Conservation (phyloP, 2,329 filamentous ascomycete species). For the Coniosporium tulheliwenetii region DNA sequence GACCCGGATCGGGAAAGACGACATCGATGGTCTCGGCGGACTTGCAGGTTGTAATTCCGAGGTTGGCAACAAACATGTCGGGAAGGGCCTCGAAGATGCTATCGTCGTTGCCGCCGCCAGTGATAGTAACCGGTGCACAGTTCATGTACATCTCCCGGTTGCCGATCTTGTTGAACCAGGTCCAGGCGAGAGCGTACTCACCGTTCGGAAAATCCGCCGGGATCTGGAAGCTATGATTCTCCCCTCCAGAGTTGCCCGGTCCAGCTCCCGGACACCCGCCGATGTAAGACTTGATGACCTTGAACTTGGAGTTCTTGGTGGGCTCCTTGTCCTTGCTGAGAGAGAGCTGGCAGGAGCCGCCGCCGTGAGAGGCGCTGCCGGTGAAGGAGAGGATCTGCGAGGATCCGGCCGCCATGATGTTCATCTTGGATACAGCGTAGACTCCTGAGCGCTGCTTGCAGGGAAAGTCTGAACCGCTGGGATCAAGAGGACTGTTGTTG, state of each 20-base stretch:
- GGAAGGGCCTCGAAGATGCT: conserved; percentile 44
- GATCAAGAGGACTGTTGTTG: conserved; percentile 48
- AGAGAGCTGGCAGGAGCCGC: conserved; percentile 78
- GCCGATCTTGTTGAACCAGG: conserved; percentile 79
- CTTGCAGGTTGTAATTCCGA: conserved; percentile 34
- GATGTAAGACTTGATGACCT: conserved; percentile 77
- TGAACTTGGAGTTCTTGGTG: conserved; percentile 52
- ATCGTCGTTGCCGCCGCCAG: conserved; percentile 21
- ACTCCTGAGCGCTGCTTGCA: conserved; percentile 49
- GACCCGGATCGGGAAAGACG: conserved; percentile 46
- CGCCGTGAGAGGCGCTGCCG: conserved; percentile 68
- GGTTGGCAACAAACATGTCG: conserved; percentile 55
- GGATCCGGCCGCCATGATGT: conserved; percentile 48
- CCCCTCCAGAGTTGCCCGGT: conserved; percentile 16
- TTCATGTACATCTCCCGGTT: conserved; percentile 98
- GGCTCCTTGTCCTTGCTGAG: conserved; percentile 63
- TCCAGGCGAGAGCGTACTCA: conserved; percentile 68
- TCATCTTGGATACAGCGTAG: conserved; percentile 35
- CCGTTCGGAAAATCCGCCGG: conserved; percentile 60
- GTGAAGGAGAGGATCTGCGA: conserved; percentile 46
- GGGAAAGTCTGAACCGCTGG: conserved; percentile 46
- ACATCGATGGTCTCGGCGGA: conserved; percentile 38
- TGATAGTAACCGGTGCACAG: conserved; percentile 60
- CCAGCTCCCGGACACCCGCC: conserved; percentile 57
- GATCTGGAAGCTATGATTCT: conserved; percentile 38